Conservation (phyloP, 2,329 filamentous ascomycete genomes). For the Hymenoscyphus scutula region DNA sequence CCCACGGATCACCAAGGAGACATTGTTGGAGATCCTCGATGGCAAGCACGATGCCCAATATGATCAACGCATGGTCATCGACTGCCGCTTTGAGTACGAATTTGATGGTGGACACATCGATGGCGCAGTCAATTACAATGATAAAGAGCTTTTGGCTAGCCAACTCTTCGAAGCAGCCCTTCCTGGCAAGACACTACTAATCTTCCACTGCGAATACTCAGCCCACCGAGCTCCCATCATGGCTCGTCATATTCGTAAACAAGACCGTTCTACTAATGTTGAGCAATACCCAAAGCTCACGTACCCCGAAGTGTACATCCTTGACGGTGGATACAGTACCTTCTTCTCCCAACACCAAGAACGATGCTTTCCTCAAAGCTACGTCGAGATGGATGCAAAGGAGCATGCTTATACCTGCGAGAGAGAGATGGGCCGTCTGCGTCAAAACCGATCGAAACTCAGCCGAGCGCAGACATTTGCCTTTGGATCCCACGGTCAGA, state of each 20-base stretch:
- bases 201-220: slow-evolving; percentile 98
- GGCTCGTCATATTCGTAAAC: slow-evolving; percentile 87
- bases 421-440: slow-evolving; percentile 88
- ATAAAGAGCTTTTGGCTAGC: slow-evolving; percentile 81
- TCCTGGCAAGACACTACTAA: slow-evolving; percentile 71
- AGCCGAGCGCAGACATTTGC: slow-evolving; percentile 90
- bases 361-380: slow-evolving; percentile 90
- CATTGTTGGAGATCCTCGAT: slow-evolving; percentile 82
- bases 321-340: slow-evolving; percentile 92
- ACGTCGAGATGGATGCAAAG: slow-evolving; percentile 93
- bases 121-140: slow-evolving; percentile 92
- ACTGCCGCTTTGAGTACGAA: slow-evolving; percentile 98
- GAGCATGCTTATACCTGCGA: slow-evolving; percentile 92
- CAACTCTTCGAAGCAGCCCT: slow-evolving; percentile 71
- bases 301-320: slow-evolving; percentile 96
- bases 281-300: slow-evolving; percentile 83
- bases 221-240: slow-evolving; percentile 94
- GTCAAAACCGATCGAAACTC: slow-evolving; percentile 79
- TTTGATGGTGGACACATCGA: slow-evolving; percentile 95
- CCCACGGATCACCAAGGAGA: slow-evolving; percentile 79
- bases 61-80: slow-evolving; percentile 81
- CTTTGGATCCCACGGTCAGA: slow-evolving; percentile 70
- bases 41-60: slow-evolving; percentile 76
- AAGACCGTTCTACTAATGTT: slow-evolving; percentile 81
- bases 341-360: slow-evolving; percentile 79